Base-by-base conservation (phyloP, 2,329 filamentous ascomycete genomes). In the Fusarium albosuccineum region DNA sequence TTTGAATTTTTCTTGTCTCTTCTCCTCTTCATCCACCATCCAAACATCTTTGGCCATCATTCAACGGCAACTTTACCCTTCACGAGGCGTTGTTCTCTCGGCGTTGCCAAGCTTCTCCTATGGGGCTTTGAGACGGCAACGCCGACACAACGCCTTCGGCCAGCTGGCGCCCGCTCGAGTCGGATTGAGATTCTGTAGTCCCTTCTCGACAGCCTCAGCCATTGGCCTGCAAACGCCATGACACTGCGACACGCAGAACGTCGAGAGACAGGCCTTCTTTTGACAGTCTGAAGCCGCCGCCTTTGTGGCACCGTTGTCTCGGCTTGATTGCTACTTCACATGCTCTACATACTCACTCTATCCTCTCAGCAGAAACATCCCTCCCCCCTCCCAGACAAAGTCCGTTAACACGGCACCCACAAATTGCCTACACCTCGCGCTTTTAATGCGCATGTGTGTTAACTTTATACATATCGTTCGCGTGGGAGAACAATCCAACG, bases 381-480 rank as follows among this genome's bases (percentile, higher is more conserved):
- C 13, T 26, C 42, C 10, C 36, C 46, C 30, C 29, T 33, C 30
- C 5, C 52, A 26, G 29, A 39, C 52, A 66, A 68, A 74, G 72
- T 60, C 72, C 67, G 72, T 60, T 44, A 16, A 44, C 45, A 60
- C 69, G 72, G 72, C 66, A 78, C 81, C 84, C 86, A 87, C 86
- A 81, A 81, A 82, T 83, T 88, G 85, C 86, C 86, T 87, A 83
- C 86, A 86, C 85, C 82, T 85, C 78, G 82, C 84, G 82, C 82
- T 79, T 80, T 82, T 82, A 79, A 82, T 88, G 83, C 85, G 82
- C 84, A 81, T 78, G 82, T 79, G 81, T 85, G 86, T 87, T 81
- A 87, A 86, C 83, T 86, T 85, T 75, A 85, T 75, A 63, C 79
- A 77, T 81, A 82, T 74, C 80, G 80, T 82, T 88, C 85, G 85